These are phyloP conservation scores for Priceomyces carsonii DNA, from an alignment of 805 yeast genomes.

Conservation along the genomic window DNA sequence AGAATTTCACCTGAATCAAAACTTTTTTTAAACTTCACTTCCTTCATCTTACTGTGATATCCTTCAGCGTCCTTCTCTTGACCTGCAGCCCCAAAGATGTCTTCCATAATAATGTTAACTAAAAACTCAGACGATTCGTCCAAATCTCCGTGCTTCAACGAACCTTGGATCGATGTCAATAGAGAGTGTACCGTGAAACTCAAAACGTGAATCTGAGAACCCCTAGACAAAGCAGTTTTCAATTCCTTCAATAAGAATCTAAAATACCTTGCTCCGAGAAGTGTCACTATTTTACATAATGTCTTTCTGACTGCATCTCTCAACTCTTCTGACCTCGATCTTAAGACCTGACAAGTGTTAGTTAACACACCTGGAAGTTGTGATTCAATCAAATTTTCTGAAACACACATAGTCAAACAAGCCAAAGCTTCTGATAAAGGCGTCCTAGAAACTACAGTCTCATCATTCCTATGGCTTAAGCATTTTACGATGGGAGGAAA, in stretches of 20 bases:
- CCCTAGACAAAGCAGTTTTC: conserved; percentile 75
- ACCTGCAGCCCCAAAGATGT: conserved; percentile 87
- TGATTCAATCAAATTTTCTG: conserved; percentile 52
- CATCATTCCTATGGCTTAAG: conserved; percentile 69
- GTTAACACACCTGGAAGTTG: conserved; percentile 83
- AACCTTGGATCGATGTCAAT: conserved; percentile 51
- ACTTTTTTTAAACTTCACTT: conserved; percentile 86
- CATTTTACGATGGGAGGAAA: conserved; percentile 62
- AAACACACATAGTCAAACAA: conserved; percentile 61
- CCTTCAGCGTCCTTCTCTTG: conserved; percentile 95
- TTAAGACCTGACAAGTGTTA: conserved; percentile 81
- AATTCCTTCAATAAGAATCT: conserved; percentile 77
- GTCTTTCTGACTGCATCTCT: conserved; percentile 84
- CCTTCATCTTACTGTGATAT: conserved; percentile 81
- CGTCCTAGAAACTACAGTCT: conserved; percentile 71
- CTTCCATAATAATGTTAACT: conserved; percentile 83
- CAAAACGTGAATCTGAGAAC: conserved; percentile 91
- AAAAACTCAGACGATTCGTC: conserved; percentile 64
- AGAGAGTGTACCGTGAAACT: conserved; percentile 84
- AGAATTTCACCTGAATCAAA: conserved; percentile 83
- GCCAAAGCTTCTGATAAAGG: conserved; percentile 82
- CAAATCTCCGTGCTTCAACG: conserved; percentile 66
- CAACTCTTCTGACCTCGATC: conserved; percentile 82
- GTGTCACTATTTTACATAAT: conserved; percentile 60
- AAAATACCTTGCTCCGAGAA: conserved; percentile 74